Conservation (phyloP, 305 asterid genomes). For the Galium porrigens region DNA sequence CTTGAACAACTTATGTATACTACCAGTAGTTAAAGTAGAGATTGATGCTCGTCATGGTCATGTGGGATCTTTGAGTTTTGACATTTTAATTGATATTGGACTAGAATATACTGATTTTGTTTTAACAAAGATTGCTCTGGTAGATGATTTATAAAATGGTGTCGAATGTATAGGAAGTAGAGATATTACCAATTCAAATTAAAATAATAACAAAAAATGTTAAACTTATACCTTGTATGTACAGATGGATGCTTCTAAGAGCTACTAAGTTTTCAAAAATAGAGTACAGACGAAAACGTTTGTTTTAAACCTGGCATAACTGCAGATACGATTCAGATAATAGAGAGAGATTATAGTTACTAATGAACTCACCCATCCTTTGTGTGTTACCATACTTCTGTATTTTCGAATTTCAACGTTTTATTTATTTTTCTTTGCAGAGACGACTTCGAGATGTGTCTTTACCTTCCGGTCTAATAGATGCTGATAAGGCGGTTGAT, state of each 20-base stretch:
- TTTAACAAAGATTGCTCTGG: background rate
- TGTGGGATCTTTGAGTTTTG: background rate
- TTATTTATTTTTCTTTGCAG: constrained; percentile 19
- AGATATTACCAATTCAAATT: background rate
- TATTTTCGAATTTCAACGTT: background rate
- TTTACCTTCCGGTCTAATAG: constrained; percentile 35
- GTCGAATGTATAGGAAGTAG: background rate
- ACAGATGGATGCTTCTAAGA: background rate
- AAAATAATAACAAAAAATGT: too few relatives aligned
- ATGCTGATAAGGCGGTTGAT: constrained; percentile 31
- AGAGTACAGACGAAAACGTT: background rate
- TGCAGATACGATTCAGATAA: background rate
- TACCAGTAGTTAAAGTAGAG: too few relatives aligned
- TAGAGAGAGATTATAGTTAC: background rate
- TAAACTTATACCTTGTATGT: too few relatives aligned
- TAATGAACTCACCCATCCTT: background rate
- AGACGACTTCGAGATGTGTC: constrained; percentile 63
- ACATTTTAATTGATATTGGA: background rate
- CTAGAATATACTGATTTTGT: background rate
- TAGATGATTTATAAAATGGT: background rate
- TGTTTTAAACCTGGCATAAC: background rate
- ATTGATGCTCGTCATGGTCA: too few relatives aligned
- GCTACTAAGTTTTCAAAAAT: too few relatives aligned
- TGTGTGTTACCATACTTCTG: background rate
- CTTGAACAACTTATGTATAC: too few relatives aligned